These are phyloP conservation scores for Ceratocystiopsis minuta DNA, from an alignment of 2,329 filamentous ascomycete species.

Conservation along the genomic window DNA sequence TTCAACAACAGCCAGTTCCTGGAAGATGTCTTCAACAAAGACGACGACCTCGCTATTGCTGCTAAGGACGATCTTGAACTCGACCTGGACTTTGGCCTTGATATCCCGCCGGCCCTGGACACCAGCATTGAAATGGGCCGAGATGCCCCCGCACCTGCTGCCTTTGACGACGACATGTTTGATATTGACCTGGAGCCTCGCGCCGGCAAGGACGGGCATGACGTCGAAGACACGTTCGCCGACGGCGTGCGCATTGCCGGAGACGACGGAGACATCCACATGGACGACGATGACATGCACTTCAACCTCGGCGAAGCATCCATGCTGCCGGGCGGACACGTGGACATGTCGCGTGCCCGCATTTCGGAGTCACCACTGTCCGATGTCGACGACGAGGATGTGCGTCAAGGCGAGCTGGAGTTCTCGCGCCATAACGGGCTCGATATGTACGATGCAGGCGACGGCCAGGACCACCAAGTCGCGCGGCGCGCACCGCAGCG, in stretches of 20 bases:
- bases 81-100: constrained; percentile 58
- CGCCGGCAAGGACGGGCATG: constrained; percentile 35
- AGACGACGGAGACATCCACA: constrained; percentile 44
- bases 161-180: constrained; percentile 50
- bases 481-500: constrained; percentile 55
- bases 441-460: constrained; percentile 43
- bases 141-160: constrained; percentile 54
- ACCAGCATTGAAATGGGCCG: constrained; percentile 75
- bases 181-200: constrained; percentile 41
- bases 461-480: constrained; percentile 33
- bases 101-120: constrained; percentile 35
- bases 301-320: constrained; percentile 44
- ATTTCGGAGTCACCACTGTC: constrained; percentile 55
- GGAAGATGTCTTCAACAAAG: constrained; percentile 42
- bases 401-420: constrained; percentile 40
- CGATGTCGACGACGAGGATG: constrained; percentile 47
- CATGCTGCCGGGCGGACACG: constrained; percentile 29
- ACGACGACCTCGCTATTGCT: constrained; percentile 37
- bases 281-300: constrained; percentile 47
- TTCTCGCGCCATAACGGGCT: constrained; percentile 32
- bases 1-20: constrained; percentile 66
- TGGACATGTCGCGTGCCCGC: constrained; percentile 34
- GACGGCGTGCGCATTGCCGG: constrained; percentile 42
- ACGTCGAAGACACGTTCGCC: constrained; percentile 37
- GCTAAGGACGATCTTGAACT: constrained; percentile 51